Evolutionary conservation across 2,329 filamentous ascomycete genomes (phyloP), one percentile per base, ranked within the genome.

Genomic region (Fusarium sp.): DNA sequence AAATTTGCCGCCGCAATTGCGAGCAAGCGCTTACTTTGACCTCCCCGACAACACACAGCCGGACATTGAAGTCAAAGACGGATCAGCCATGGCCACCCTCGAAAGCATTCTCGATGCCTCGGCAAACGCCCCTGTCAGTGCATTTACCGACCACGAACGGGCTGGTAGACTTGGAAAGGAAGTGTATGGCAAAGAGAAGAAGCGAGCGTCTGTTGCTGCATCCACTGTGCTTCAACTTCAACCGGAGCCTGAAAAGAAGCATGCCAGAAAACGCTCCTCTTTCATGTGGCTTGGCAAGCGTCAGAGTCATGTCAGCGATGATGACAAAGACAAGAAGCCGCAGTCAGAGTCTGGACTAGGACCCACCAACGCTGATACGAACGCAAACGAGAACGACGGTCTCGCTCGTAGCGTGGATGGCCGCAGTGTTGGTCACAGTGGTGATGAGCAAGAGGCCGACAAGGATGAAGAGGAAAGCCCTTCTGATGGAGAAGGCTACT

Each of bases 101-200:
- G 94, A 99, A 70, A 94, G 89, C 76, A 96, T 99, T 53, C 85
- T 99, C 17, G 92, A 97, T 75, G 96, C 95, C 9, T 96, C 95
- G 4, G 92, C 93, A 4, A 87, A 86, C 62, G 95, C 96, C 1
- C 96, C 96, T 2, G 94, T 97, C 30, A 93, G 86, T 69, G 95
- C 94, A 26, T 98, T 98, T 73, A 97, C 92, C 0, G 93, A 97
- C 74, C 94, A 97, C 77, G 88, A 90, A 1, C 94, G 92, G 74
- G 92, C 90, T 28, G 94, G 94, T 6, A 88, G 89, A 65, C 83
- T 94, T 13, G 92, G 93, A 24, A 78, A 86, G 6, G 92, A 95
- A 71, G 87, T 94, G 0, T 96, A 96, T 75, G 91, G 91, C 33
- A 75, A 81, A 67, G 80, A 85, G 68, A 86, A 84, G 76, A 87